A percentile compares a stretch with the other conserved stretches of the same genome.
Conservation (phyloP, 108 stramenopile genomes). For the Fragilariopsis cylindrus region DNA sequence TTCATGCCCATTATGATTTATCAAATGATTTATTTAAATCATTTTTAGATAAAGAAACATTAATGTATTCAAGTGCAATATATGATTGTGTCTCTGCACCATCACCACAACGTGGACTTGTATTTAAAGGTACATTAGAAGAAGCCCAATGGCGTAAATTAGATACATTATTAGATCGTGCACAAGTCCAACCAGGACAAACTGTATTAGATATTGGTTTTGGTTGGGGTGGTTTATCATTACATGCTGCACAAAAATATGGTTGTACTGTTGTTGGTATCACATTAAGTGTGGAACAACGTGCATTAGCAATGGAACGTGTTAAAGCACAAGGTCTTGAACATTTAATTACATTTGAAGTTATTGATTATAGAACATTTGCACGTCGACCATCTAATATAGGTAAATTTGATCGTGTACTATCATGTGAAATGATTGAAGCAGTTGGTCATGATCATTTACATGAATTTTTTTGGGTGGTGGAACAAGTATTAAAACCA, state of each 20-base stretch:
- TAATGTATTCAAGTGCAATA: constrained; percentile 94
- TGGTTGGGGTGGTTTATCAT: constrained; percentile 94
- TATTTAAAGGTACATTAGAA: constrained; percentile 75
- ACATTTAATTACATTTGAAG: constrained; percentile 86
- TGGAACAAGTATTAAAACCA: constrained; percentile 83
- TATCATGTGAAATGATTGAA: constrained; percentile 98
- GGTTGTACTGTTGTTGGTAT: constrained; percentile 93
- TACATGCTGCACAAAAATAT: constrained; percentile 90
- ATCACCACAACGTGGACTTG: constrained; percentile 40
- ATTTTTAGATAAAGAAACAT: constrained; percentile 84
- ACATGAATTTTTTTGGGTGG: constrained; percentile 89
- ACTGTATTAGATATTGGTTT: constrained; percentile 94
- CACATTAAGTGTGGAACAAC: constrained; percentile 94
- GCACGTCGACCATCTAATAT: constrained; percentile 58
- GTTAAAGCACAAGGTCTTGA: constrained; percentile 79
- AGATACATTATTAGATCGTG: constrained; percentile 84
- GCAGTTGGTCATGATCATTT: constrained; percentile 96
- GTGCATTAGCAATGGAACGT: constrained; percentile 82
- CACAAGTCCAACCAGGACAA: constrained; percentile 74
- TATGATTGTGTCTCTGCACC: constrained; percentile 74
- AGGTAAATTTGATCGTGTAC: constrained; percentile 89
- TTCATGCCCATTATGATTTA: constrained; percentile 97
- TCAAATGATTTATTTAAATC: constrained; percentile 88
- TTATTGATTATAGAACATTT: constrained; percentile 91
- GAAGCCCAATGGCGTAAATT: constrained; percentile 96